Percentiles rank a stretch among this genome's conserved stretches.
phyloP scores from a whole-genome alignment of 1,284 basidiomycete species.

The Cryptococcus amylolentus region DNA sequence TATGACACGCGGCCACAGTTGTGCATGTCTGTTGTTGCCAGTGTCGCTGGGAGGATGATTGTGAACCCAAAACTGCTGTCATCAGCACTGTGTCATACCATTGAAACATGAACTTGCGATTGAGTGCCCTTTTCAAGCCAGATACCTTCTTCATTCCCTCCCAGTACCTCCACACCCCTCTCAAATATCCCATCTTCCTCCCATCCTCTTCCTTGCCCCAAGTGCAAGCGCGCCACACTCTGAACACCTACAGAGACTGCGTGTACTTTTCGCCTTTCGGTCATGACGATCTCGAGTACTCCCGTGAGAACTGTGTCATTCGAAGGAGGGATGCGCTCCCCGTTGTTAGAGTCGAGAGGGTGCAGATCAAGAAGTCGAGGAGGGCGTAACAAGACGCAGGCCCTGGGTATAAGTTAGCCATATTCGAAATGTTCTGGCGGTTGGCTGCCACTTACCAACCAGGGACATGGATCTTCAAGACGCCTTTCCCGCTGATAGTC shows the following conservation, averaged over 20 bases:
- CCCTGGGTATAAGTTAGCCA: constrained; percentile 25
- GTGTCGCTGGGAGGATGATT: constrained; percentile 36
- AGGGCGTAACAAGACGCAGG: constrained; percentile 36
- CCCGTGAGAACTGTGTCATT: constrained; percentile 47
- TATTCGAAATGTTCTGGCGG: background rate
- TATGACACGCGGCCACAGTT: constrained; percentile 31
- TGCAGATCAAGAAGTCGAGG: constrained; percentile 32
- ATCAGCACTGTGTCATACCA: background rate
- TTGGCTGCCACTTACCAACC: constrained; percentile 28
- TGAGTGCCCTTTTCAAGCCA: constrained; percentile 45
- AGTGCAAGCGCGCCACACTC: constrained; percentile 33
- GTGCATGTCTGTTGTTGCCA: constrained; percentile 36
- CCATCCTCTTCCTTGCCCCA: constrained; percentile 36
- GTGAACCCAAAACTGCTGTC: constrained; percentile 31
- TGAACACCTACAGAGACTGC: constrained; percentile 44
- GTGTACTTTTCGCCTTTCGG: constrained; percentile 38
- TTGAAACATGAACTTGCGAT: constrained; percentile 18
- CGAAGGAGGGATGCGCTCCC: constrained; percentile 29
- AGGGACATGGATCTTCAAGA: constrained; percentile 38
- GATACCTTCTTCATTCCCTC: constrained; percentile 37
- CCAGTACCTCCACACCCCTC: constrained; percentile 38
- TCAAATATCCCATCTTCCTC: constrained; percentile 48
- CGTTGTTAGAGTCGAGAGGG: constrained; percentile 26
- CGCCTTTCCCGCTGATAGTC: constrained; percentile 24
- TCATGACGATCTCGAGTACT: constrained; percentile 46